Conservation (phyloP, 129 eudicot species). For the Deinandra increscens region DNA sequence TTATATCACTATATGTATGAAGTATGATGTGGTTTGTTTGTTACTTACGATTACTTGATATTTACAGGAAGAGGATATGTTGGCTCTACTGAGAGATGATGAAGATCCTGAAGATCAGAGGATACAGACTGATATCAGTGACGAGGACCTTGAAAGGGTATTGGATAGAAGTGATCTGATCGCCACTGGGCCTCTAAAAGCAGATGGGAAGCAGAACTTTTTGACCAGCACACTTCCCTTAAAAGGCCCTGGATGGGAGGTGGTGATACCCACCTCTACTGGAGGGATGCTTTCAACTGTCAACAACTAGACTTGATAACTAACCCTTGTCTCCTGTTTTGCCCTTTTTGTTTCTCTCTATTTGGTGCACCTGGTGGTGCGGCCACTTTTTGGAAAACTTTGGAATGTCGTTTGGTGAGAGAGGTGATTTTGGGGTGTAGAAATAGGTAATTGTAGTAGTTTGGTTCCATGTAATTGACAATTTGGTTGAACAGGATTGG, state of each 20-base stretch:
- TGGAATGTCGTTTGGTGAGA: background rate
- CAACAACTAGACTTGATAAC: conserved; percentile 44
- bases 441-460: background rate
- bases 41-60: background rate
- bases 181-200: conserved; percentile 24
- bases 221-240: conserved; percentile 48
- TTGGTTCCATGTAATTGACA: conserved; percentile 32
- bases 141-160: conserved; percentile 71
- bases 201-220: conserved; percentile 35
- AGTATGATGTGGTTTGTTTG: background rate
- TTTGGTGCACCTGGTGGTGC: no score
- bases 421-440: conserved; percentile 20
- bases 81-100: conserved; percentile 61
- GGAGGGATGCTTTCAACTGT: conserved; percentile 96
- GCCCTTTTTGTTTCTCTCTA: conserved; percentile 20
- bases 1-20: background rate
- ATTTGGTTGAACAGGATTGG: conserved; percentile 14
- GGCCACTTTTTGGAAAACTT: conserved; percentile 9
- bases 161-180: conserved; percentile 84
- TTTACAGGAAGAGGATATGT: conserved; percentile 77
- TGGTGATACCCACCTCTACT: conserved; percentile 70
- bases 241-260: conserved; percentile 99
- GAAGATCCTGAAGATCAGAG: conserved; percentile 72
- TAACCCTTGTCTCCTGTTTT: conserved; percentile 1
- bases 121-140: conserved; percentile 83